phyloP scores from a whole-genome alignment of 2,329 filamentous ascomycete genomes.

The Teratosphaeria pseudoeucalypti region DNA sequence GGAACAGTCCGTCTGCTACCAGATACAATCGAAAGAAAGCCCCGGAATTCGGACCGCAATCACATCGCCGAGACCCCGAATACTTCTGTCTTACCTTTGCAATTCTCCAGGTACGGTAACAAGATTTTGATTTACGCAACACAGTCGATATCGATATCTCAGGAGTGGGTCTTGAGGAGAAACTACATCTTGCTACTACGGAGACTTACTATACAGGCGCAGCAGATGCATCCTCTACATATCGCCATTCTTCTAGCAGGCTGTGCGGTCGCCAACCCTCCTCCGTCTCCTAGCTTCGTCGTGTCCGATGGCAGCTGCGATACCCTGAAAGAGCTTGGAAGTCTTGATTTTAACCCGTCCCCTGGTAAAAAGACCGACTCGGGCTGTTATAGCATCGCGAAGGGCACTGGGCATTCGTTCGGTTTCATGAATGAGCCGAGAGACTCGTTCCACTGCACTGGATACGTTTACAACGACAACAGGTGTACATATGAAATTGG shows the following conservation, averaged over 20 bases:
- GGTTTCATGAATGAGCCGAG: not conserved
- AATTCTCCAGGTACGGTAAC: not conserved
- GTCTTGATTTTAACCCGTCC: not conserved
- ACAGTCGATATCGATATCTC: not conserved
- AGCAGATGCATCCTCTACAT: not conserved
- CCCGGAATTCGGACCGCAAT: too few species aligned
- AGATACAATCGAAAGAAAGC: not conserved
- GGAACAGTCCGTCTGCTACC: not conserved
- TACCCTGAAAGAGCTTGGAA: not conserved
- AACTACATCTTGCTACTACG: not conserved
- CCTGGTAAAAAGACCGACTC: not conserved
- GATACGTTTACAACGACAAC: not conserved
- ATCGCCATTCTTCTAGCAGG: not conserved
- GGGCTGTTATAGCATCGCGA: not conserved
- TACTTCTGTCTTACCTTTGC: not conserved
- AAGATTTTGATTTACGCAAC: not conserved
- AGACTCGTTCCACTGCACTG: not conserved
- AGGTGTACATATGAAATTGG: not conserved
- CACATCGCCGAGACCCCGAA: not conserved
- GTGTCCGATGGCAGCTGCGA: not conserved
- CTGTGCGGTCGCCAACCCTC: not conserved
- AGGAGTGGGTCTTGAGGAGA: not conserved
- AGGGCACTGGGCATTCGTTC: not conserved
- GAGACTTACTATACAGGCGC: not conserved
- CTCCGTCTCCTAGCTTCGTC: not conserved